These are phyloP conservation scores for Umbelopsis sp. DNA, from an alignment of 192 early-diverging fungal species.

Conservation along the genomic window DNA sequence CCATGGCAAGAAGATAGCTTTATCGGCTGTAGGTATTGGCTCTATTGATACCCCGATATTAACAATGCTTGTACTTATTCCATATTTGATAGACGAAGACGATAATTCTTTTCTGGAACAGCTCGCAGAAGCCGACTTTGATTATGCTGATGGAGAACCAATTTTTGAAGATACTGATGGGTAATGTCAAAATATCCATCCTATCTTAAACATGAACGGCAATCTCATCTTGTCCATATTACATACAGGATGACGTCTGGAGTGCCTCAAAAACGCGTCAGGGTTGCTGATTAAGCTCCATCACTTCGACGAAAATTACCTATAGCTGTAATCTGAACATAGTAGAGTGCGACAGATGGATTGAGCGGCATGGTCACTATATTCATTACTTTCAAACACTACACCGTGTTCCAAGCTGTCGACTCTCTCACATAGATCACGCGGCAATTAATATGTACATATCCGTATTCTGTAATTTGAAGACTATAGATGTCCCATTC, in stretches of 20 bases:
- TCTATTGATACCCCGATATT: not conserved
- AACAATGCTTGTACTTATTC: not conserved
- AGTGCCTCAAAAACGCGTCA: not conserved
- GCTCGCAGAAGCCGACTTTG: not conserved
- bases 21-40: not conserved
- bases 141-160: not conserved
- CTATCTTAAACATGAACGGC: too few species aligned
- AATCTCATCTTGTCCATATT: too few species aligned
- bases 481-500: too few species aligned
- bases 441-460: too few species aligned
- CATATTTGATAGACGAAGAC: not conserved
- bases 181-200: not conserved
- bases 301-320: too few species aligned
- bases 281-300: not conserved
- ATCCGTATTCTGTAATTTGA: too few species aligned
- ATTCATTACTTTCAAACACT: too few species aligned
- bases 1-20: not conserved
- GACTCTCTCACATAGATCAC: too few species aligned
- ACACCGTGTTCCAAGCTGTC: too few species aligned
- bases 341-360: too few species aligned
- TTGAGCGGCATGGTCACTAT: too few species aligned
- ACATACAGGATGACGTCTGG: not conserved
- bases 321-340: too few species aligned
- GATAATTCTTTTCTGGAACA: not conserved
- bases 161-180: not conserved